A percentile compares a stretch with the other conserved stretches of the same genome.
Conservation (phyloP, 352 stramenopile species). For the Phytophthora citricola region DNA sequence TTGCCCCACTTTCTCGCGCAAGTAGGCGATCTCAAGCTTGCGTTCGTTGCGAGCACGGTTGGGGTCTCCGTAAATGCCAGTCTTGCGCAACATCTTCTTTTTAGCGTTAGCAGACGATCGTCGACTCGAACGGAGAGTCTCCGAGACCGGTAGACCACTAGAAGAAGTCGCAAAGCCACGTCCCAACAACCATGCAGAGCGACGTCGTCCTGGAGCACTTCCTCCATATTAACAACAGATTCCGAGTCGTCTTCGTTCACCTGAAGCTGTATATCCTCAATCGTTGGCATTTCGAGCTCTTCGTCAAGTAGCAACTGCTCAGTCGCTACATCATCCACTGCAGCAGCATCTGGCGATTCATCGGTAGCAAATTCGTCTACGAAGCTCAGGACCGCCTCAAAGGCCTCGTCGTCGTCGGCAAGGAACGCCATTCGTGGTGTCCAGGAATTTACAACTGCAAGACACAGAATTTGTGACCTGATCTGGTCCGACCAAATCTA, state of each 20-base stretch:
- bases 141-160: not conserved
- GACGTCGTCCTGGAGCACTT: not conserved
- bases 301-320: constrained; percentile 1
- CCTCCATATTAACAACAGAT: not conserved
- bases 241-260: not conserved
- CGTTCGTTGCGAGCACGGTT: constrained; percentile 36
- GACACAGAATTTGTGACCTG: not conserved
- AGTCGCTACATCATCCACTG: not conserved
- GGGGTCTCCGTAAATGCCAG: constrained; percentile 23
- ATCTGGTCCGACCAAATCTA: constrained; percentile 13
- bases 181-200: constrained; percentile 12
- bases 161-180: not conserved
- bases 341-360: not conserved
- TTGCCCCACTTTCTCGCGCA: constrained; percentile 44
- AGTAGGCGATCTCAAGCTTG: constrained; percentile 45
- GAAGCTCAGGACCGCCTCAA: constrained; percentile 40
- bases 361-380: constrained; percentile 26
- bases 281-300: constrained; percentile 6
- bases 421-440: constrained; percentile 28
- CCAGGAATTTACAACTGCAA: constrained; percentile 6
- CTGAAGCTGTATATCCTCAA: constrained; percentile 17
- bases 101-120: constrained; percentile 7
- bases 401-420: constrained; percentile 28
- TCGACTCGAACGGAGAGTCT: constrained; percentile 1
- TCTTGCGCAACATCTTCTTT: constrained; percentile 22